These are phyloP conservation scores for Neoboletus magnificus DNA, from an alignment of 768 basidiomycete genomes.

Conservation along the genomic window DNA sequence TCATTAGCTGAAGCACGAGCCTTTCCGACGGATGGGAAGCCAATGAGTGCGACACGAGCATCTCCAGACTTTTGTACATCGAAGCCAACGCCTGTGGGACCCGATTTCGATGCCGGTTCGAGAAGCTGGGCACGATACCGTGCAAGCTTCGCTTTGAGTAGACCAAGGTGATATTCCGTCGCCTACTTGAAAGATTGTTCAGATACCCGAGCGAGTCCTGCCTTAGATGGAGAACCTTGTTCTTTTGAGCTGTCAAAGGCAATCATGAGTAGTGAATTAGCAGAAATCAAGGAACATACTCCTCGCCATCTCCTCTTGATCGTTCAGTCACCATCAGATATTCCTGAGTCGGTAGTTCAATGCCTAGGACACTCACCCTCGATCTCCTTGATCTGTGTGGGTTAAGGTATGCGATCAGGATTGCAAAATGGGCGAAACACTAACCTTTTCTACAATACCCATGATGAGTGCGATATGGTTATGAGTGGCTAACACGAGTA, in stretches of 20 bases:
- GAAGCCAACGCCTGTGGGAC: conserved; percentile 78
- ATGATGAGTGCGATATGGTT: conserved; percentile 44
- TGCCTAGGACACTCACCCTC: conserved; percentile 64
- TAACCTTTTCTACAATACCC: conserved; percentile 94
- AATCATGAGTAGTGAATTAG: not conserved
- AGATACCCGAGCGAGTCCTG: conserved; percentile 2
- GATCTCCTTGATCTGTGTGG: conserved; percentile 82
- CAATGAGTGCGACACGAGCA: conserved; percentile 87
- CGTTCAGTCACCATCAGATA: conserved; percentile 8
- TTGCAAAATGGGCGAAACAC: conserved; percentile 4
- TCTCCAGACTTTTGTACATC: conserved; percentile 88
- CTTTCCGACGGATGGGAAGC: conserved; percentile 95
- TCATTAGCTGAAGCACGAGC: conserved; percentile 28
- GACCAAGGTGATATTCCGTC: conserved; percentile 91
- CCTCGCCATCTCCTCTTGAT: conserved; percentile 92
- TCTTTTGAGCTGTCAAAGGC: conserved; percentile 77
- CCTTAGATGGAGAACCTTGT: conserved; percentile 59
- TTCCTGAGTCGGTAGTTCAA: not conserved
- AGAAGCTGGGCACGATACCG: conserved; percentile 93
- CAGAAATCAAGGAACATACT: conserved; percentile 57
- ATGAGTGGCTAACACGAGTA: not conserved
- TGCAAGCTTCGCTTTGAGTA: conserved; percentile 92
- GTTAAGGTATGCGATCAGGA: conserved; percentile 3
- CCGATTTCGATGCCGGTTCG: conserved; percentile 84
- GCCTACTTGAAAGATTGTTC: conserved; percentile 48